Percentiles rank a stretch among this genome's conserved stretches.
These are phyloP conservation scores for Stevia rebaudiana DNA, from an alignment of 140 eudicot genomes.

Conservation along the genomic window DNA sequence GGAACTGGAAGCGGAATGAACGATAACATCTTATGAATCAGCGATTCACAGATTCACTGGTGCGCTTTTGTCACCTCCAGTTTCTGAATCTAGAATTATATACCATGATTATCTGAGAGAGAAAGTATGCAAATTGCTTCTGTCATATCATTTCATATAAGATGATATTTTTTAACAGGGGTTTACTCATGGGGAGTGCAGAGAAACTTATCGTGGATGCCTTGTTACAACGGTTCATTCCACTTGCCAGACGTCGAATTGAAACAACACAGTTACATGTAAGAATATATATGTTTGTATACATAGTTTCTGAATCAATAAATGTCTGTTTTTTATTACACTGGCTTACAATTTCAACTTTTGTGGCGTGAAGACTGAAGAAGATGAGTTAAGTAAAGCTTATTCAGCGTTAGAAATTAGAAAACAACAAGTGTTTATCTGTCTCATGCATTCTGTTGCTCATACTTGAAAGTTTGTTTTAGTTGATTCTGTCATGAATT, in stretches of 20 bases:
- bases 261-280: conserved; percentile 91
- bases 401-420: background rate
- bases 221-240: conserved; percentile 81
- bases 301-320: background rate
- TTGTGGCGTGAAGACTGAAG: background rate
- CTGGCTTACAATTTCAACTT: background rate
- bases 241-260: conserved; percentile 81
- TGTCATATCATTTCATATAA: background rate
- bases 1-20: background rate
- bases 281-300: too few species aligned
- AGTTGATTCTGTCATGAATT: conserved; percentile 11
- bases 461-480: conserved; percentile 3
- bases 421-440: background rate
- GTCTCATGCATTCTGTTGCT: conserved; percentile 13
- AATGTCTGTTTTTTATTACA: background rate
- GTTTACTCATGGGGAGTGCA: conserved; percentile 66
- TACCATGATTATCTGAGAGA: background rate
- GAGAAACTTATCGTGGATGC: conserved; percentile 86
- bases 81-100: background rate
- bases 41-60: background rate
- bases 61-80: background rate
- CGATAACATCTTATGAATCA: background rate
- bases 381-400: background rate
- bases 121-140: background rate
- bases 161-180: too few species aligned